Evolutionary conservation across 495 filamentous ascomycete genomes (phyloP).

Genomic region (Penicillium ochrochloron): DNA sequence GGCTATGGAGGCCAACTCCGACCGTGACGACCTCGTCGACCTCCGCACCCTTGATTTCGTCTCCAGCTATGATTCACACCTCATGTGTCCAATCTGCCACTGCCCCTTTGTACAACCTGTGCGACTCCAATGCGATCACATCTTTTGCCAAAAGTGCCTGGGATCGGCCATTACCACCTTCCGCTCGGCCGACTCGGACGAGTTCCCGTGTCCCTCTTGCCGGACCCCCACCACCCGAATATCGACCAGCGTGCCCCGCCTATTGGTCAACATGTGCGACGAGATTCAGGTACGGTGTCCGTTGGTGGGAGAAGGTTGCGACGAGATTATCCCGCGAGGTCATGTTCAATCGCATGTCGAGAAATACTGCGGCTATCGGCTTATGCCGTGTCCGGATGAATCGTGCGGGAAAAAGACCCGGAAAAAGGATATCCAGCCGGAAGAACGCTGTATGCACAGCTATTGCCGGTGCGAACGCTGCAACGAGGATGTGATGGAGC

Average conservation of each 20-base stretch:
- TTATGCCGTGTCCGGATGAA: slow-evolving; percentile 63
- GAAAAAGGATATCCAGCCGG: slow-evolving; percentile 48
- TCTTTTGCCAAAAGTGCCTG: slow-evolving; percentile 78
- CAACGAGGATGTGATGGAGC: slow-evolving; percentile 56
- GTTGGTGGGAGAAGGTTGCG: slow-evolving; percentile 64
- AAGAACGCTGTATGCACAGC: slow-evolving; percentile 59
- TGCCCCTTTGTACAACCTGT: slow-evolving; percentile 73
- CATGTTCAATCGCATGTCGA: slow-evolving; percentile 75
- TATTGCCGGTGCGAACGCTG: slow-evolving; percentile 59
- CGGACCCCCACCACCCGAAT: slow-evolving; percentile 44
- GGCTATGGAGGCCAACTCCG: slow-evolving; percentile 38
- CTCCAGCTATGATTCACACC: slow-evolving; percentile 69
- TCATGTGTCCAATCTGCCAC: slow-evolving; percentile 84
- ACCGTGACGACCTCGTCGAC: slow-evolving; percentile 55
- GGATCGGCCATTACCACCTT: slow-evolving; percentile 58
- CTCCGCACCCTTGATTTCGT: slow-evolving; percentile 73
- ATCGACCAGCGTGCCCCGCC: slow-evolving; percentile 52
- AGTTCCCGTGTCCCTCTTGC: slow-evolving; percentile 53
- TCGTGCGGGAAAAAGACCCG: slow-evolving; percentile 55
- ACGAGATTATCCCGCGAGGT: slow-evolving; percentile 62
- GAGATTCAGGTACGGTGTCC: slow-evolving; percentile 77
- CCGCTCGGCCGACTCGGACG: slow-evolving; percentile 42
- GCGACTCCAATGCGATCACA: slow-evolving; percentile 73
- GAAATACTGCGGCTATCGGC: slow-evolving; percentile 71
- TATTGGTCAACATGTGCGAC: slow-evolving; percentile 72